A percentile compares a stretch with the other conserved stretches of the same genome.
phyloP scores from a whole-genome alignment of 2,329 filamentous ascomycete species.

The Botryotinia calthae region DNA sequence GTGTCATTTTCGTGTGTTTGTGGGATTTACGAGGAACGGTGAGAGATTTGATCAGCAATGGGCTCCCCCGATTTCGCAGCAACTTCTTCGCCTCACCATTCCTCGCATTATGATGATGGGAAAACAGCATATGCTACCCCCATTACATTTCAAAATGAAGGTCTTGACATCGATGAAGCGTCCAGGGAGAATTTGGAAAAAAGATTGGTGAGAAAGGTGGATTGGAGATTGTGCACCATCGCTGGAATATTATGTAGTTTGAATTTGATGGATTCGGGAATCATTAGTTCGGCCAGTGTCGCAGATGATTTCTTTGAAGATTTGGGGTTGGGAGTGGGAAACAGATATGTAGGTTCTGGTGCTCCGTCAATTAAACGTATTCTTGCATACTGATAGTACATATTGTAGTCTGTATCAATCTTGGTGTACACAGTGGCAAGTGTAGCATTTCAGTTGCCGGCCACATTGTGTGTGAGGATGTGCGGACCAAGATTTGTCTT shows the following conservation, averaged over 20 bases:
- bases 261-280: slow-evolving; percentile 67
- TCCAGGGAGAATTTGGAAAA: slow-evolving; percentile 36
- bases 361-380: neutral
- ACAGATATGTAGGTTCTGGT: slow-evolving; percentile 50
- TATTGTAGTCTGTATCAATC: slow-evolving; percentile 56
- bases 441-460: slow-evolving; percentile 66
- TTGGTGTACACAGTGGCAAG: slow-evolving; percentile 71
- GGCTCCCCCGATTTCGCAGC: slow-evolving; percentile 9
- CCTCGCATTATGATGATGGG: neutral
- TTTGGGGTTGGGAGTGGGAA: slow-evolving; percentile 58
- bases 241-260: slow-evolving; percentile 68
- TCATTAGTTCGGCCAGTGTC: slow-evolving; percentile 67
- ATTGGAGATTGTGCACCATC: slow-evolving; percentile 67
- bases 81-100: neutral
- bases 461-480: slow-evolving; percentile 63
- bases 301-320: slow-evolving; percentile 51
- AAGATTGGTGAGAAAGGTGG: slow-evolving; percentile 59
- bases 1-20: neutral
- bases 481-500: slow-evolving; percentile 65
- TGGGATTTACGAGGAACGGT: neutral
- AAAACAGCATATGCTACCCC: neutral
- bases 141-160: neutral
- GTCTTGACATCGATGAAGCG: neutral
- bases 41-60: neutral
- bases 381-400: neutral